Base-by-base conservation (phyloP, 352 stramenopile species). In the Globisporangium rhizosaccharum region DNA sequence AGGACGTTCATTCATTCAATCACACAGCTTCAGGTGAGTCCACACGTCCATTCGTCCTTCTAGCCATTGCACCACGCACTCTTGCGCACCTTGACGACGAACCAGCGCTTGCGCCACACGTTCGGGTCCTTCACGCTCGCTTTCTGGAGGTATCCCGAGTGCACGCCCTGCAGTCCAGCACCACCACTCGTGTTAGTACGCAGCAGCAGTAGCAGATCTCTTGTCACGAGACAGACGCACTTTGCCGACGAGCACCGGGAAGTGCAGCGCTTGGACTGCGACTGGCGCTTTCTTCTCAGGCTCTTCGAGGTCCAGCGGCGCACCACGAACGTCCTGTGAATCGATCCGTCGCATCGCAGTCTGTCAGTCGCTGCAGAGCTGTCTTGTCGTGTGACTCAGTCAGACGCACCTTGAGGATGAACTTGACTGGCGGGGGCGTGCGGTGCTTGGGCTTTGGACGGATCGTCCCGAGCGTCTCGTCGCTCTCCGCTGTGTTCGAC, bases 91-190 rank as follows among this genome's bases (percentile, higher is more conserved):
- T 91, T 93, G 56, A 94, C 72, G 56, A 94, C 84, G 66, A 94
- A 94, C 85, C 85, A 94, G 15, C 85, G 82, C 64, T 87, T 87
- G 42, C 82, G 77, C 85, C 85, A 94, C 25, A 94, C 68, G 46
- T 84, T 92, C 3, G 79, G 58, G 49, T 92, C 75, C 39, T 85
- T 90, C 30, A 88, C 70, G 51, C 85, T 94, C 17, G 77, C 82
- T 57, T 94, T 94, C 57, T 94, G 83, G 50, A 94, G 65, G 46
- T 90, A 90, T 0, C 85, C 85, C 12, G 75, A 90, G 42, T 85
- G 82, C 17, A 90, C 71, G 36, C 85, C 85, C 80, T 91, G 36
- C 18, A 57, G 18, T 17, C 7, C 11, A 54, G 42, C 18, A 47
- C 25, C 23, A 20, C 1, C 3, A 23, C 14, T 25, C 15, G 15